Conservation (phyloP, 768 basidiomycete species). For the Suillus fuscotomentosus region DNA sequence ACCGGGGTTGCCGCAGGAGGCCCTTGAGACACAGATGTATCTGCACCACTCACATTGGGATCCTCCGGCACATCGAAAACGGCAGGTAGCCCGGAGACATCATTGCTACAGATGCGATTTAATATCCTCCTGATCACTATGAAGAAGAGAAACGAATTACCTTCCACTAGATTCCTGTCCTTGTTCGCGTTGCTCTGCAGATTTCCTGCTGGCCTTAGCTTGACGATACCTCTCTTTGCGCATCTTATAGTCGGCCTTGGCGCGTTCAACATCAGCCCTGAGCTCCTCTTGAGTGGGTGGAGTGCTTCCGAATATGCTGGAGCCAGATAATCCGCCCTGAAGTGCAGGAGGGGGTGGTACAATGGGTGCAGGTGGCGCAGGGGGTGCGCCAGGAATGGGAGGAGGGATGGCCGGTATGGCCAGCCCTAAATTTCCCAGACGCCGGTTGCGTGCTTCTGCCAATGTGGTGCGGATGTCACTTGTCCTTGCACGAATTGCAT, state of each 20-base stretch:
- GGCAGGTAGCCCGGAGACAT: conserved; percentile 25
- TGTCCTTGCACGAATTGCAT: not conserved
- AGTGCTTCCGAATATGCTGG: not conserved
- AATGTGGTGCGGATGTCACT: not conserved
- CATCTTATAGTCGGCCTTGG: conserved; percentile 64
- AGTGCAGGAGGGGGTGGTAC: not conserved
- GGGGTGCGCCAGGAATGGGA: not conserved
- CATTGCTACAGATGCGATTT: conserved; percentile 7
- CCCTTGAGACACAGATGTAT: conserved; percentile 1
- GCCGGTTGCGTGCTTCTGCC: conserved; percentile 2
- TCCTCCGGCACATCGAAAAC: conserved; percentile 11
- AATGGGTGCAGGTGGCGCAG: not conserved
- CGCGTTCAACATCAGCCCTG: conserved; percentile 52
- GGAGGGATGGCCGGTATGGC: not conserved
- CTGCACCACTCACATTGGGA: not conserved
- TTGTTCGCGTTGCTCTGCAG: conserved; percentile 30
- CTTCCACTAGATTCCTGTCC: conserved; percentile 25
- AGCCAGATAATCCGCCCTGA: not conserved
- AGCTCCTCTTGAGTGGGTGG: conserved; percentile 23
- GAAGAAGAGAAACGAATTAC: conserved; percentile 10
- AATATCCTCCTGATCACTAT: conserved; percentile 5
- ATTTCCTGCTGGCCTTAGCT: conserved; percentile 51
- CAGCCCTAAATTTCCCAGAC: not conserved
- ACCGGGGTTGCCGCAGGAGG: conserved; percentile 7
- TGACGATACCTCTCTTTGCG: conserved; percentile 70